Percentiles rank a stretch among this genome's conserved stretches.
phyloP scores from a whole-genome alignment of 2,329 filamentous ascomycete genomes.

The Exophiala xenobiotica region DNA sequence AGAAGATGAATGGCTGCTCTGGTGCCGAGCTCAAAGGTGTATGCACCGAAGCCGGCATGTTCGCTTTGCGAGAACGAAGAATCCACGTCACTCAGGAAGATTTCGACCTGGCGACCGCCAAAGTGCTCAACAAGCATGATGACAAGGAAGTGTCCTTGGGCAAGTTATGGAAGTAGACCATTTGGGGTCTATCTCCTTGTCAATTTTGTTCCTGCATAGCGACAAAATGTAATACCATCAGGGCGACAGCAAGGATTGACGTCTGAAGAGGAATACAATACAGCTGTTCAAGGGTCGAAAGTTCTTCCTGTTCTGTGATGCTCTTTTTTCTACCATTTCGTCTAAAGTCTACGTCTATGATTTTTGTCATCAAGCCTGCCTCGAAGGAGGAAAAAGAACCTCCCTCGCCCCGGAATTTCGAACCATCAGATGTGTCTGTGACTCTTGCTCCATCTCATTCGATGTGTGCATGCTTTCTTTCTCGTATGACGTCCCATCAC shows the following conservation, averaged over 20 bases:
- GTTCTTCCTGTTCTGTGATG: not conserved
- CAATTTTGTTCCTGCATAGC: conserved; percentile 15
- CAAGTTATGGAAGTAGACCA: conserved; percentile 73
- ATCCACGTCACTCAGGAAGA: conserved; percentile 99
- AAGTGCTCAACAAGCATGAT: conserved; percentile 99
- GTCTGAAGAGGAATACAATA: not conserved
- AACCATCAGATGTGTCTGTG: too few relatives aligned
- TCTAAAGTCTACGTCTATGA: too few relatives aligned
- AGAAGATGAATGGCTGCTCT: conserved; percentile 99
- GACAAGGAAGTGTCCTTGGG: conserved; percentile 92
- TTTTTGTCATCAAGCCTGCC: too few relatives aligned
- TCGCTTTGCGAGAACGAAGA: conserved; percentile 87
- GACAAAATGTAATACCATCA: conserved; percentile 17
- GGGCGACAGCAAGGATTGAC: conserved; percentile 7
- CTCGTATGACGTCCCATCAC: too few relatives aligned
- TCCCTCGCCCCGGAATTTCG: too few relatives aligned
- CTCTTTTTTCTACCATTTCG: too few relatives aligned
- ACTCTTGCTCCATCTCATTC: too few relatives aligned
- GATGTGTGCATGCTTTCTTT: not conserved
- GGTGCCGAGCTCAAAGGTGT: conserved; percentile 98
- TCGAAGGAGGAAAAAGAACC: too few relatives aligned
- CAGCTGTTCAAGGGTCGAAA: not conserved
- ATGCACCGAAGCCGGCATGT: conserved; percentile 98
- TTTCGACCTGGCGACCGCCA: conserved; percentile 96
- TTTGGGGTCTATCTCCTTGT: not conserved